Percentiles rank a stretch among this genome's conserved stretches.
phyloP scores from a whole-genome alignment of 495 filamentous ascomycete genomes.

The Hyaloscypha finlandica region DNA sequence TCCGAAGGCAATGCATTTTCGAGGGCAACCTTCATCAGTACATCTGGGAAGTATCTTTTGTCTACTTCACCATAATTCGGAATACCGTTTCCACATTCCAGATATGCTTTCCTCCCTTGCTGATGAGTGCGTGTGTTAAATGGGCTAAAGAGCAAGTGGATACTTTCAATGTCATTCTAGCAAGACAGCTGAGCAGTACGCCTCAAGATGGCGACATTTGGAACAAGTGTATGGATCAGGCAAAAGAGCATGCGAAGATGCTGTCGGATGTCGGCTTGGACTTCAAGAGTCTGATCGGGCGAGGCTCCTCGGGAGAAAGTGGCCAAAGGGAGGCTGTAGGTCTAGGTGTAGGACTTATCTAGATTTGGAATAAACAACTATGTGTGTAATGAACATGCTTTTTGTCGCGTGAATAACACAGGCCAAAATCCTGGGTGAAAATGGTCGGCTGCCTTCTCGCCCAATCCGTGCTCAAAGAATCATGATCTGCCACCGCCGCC shows the following conservation, averaged over 20 bases:
- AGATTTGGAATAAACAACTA: not conserved
- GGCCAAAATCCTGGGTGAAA: not conserved
- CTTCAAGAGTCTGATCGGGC: conserved; percentile 71
- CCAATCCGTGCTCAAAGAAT: not conserved
- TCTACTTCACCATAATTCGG: conserved; percentile 91
- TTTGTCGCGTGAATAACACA: not conserved
- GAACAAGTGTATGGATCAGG: conserved; percentile 80
- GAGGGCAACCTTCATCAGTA: conserved; percentile 89
- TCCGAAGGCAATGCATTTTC: conserved; percentile 80
- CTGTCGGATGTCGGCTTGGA: conserved; percentile 87
- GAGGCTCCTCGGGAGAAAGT: conserved; percentile 15
- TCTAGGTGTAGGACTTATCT: conserved; percentile 27
- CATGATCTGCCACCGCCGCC: not conserved
- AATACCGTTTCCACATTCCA: conserved; percentile 90
- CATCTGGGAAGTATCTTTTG: conserved; percentile 93
- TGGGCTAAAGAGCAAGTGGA: conserved; percentile 95
- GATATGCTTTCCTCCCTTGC: conserved; percentile 78
- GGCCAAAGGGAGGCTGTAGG: conserved; percentile 20
- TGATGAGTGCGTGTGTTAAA: conserved; percentile 90
- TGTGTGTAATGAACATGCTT: not conserved
- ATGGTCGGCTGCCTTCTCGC: not conserved
- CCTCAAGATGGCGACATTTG: conserved; percentile 71
- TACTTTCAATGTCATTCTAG: conserved; percentile 80
- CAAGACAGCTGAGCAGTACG: conserved; percentile 77
- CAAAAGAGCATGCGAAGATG: conserved; percentile 76